Percentiles rank a stretch among this genome's conserved stretches.
Evolutionary conservation across 495 filamentous ascomycete genomes (phyloP).

Genomic region (Darksidea phi): DNA sequence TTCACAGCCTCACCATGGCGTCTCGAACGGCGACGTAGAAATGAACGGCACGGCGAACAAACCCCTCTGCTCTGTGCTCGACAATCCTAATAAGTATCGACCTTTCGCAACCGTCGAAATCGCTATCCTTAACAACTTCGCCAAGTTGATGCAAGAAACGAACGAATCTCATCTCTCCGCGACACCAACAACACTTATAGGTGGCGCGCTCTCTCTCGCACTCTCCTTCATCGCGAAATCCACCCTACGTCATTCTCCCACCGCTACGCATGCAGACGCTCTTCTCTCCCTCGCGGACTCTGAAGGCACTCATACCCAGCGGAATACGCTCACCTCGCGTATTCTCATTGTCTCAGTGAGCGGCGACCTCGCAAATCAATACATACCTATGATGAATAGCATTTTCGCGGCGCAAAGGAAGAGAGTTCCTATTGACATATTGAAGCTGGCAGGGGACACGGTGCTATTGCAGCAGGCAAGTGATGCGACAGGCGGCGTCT

Average conservation of each 20-base stretch:
- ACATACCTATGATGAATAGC: slow-evolving; percentile 96
- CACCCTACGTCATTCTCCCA: slow-evolving; percentile 42
- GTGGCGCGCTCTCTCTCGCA: slow-evolving; percentile 86
- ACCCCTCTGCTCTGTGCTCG: slow-evolving; percentile 17
- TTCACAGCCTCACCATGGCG: slow-evolving; percentile 28
- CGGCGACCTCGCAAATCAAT: slow-evolving; percentile 79
- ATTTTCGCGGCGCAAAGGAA: slow-evolving; percentile 91
- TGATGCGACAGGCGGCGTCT: slow-evolving; percentile 85
- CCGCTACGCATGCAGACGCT: slow-evolving; percentile 26
- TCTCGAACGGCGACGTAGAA: slow-evolving; percentile 45
- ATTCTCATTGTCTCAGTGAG: slow-evolving; percentile 75
- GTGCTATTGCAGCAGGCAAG: slow-evolving; percentile 95
- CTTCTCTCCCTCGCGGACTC: slow-evolving; percentile 40
- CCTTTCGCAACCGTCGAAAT: slow-evolving; percentile 84
- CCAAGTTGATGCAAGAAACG: slow-evolving; percentile 65
- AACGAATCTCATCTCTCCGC: slow-evolving; percentile 55
- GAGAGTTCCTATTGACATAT: slow-evolving; percentile 83
- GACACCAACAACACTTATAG: slow-evolving; percentile 74
- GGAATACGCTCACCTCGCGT: slow-evolving; percentile 60
- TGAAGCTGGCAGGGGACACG: slow-evolving; percentile 77
- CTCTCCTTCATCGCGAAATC: slow-evolving; percentile 80
- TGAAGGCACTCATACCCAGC: slow-evolving; percentile 36
- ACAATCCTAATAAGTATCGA: slow-evolving; percentile 85
- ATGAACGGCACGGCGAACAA: slow-evolving; percentile 19
- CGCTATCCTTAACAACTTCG: slow-evolving; percentile 69